Base-by-base conservation (phyloP, 352 stramenopile genomes). In the Pythium dissotocum region DNA sequence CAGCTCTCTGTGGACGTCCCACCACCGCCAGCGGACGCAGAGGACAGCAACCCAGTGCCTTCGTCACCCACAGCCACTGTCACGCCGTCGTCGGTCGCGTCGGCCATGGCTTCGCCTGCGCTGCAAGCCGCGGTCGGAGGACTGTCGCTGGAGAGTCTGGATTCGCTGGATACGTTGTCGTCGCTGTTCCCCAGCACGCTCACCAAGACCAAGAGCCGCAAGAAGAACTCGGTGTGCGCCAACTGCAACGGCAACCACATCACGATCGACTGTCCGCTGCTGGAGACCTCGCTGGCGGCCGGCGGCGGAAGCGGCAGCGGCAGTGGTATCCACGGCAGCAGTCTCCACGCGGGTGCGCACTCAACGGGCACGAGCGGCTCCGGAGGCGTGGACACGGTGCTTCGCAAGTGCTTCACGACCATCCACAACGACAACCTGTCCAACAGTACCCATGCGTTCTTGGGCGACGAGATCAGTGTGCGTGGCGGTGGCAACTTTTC, bases 361-460 rank as follows among this genome's bases (percentile, higher is more conserved):
- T 18, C 28, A 42, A 16, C 33, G 58, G 36, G 67, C 52, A 46
- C 49, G 60, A 32, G 26, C 55, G 32, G 33, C 9, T 40, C 24
- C 13, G 58, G 65, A 12, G 57, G 64, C 30, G 82, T 93, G 10
- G 87, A 93, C 61, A 92, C 85, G 33, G 79, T 90, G 54, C 73
- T 95, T n/a, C 84, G 87, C 52, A 95, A 94, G 65, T 91, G 82
- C 67, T 95, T 90, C 62, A 95, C 87, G 36, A 93, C 84, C 8
- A 88, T 93, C 46, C 87, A 95, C 72, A 95, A 95, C 62, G 84
- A 90, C 70, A 92, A 92, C 58, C 73, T 90, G 53, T 81, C 82
- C 18, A 95, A 95, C 73, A 94, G 85, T 64, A 93, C 87, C 6
- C 85, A 93, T 55, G 84, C 87, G 6, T 95, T 94, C 70, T 42